Evolutionary conservation across 306 rosid genomes (phyloP).

Genomic region (Spatholobus suberectus): DNA sequence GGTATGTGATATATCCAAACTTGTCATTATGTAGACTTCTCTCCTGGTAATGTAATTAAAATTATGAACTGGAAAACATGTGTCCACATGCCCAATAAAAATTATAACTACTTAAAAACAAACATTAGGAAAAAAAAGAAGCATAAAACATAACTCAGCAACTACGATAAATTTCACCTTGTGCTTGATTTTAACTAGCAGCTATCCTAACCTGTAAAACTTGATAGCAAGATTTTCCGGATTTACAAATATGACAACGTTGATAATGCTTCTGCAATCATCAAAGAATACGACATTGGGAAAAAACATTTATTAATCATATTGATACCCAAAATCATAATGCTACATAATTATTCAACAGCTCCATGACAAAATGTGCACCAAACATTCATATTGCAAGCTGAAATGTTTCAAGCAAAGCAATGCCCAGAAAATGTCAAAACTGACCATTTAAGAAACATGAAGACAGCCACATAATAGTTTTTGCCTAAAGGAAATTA

Average conservation of each 20-base stretch:
- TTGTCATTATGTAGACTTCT: conserved; percentile 69
- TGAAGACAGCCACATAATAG: neutral
- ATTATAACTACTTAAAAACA: conserved; percentile 22
- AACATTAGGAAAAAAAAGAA: conserved; percentile 24
- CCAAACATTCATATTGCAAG: conserved; percentile 9
- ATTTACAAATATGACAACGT: conserved; percentile 78
- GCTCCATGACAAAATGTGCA: conserved; percentile 22
- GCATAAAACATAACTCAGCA: conserved; percentile 26
- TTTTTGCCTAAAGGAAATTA: conserved; percentile 17
- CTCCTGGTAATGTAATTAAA: conserved; percentile 62
- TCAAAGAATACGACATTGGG: conserved; percentile 40
- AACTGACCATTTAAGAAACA: neutral
- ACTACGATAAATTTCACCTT: conserved; percentile 23
- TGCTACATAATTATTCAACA: conserved; percentile 14
- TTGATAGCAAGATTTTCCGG: conserved; percentile 81
- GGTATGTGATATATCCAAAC: conserved; percentile 63
- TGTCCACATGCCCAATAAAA: conserved; percentile 9
- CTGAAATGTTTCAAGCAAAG: conserved; percentile 22
- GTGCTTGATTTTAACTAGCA: conserved; percentile 39
- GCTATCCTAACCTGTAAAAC: conserved; percentile 79
- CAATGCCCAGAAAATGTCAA: conserved; percentile 7
- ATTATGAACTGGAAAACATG: conserved; percentile 37
- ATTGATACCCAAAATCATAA: conserved; percentile 11
- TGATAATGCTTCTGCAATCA: conserved; percentile 81
- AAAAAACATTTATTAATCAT: conserved; percentile 32